phyloP scores from a whole-genome alignment of 306 rosid genomes.

The Pachyrhizus erosus region DNA sequence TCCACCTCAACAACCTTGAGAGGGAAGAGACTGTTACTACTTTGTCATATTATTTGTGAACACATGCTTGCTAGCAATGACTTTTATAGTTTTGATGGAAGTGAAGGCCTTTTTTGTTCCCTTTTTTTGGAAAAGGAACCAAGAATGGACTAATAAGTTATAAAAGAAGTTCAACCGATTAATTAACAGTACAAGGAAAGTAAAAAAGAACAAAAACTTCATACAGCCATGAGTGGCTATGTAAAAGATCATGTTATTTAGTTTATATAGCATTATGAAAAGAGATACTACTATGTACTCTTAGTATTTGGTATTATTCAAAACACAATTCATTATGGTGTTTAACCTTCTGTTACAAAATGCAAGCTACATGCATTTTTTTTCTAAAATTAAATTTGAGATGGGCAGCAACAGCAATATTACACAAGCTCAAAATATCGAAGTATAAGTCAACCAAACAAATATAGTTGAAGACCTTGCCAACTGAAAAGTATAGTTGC shows the following conservation, averaged over 20 bases:
- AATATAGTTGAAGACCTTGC: neutral
- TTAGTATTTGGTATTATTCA: slow-evolving; percentile 20
- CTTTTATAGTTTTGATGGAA: neutral
- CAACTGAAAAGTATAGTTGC: neutral
- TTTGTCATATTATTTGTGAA: slow-evolving; percentile 1
- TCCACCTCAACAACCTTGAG: slow-evolving; percentile 71
- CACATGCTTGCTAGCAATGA: neutral
- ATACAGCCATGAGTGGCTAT: neutral
- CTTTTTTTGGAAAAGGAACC: neutral
- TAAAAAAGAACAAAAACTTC: neutral
- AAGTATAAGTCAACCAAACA: neutral
- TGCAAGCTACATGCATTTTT: neutral
- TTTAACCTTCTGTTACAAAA: neutral
- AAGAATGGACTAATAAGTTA: neutral
- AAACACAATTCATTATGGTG: neutral
- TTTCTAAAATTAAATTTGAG: neutral
- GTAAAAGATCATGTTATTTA: slow-evolving; percentile 1
- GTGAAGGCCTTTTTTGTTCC: neutral
- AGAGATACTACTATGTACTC: neutral
- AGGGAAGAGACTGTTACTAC: slow-evolving; percentile 22
- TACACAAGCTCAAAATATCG: slow-evolving; percentile 8
- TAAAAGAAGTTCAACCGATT: neutral
- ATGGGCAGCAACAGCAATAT: neutral
- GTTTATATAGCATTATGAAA: neutral
- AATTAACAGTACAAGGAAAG: neutral